Evolutionary conservation across 2,329 filamentous ascomycete genomes (phyloP).

Genomic region (Penicillium sp.): DNA sequence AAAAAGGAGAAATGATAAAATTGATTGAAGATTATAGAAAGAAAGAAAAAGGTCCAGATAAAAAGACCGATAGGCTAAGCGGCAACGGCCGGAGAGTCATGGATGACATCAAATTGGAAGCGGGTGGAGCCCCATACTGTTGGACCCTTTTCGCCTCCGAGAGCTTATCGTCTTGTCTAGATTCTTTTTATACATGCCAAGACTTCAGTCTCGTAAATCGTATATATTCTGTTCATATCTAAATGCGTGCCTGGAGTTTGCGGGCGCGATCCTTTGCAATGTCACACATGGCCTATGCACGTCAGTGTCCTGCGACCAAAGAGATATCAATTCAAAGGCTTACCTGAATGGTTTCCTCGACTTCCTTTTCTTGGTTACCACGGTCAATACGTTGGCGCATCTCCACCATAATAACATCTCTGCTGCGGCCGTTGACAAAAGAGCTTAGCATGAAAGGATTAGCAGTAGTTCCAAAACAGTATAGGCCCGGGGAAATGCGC

Average conservation of each 20-base stretch:
- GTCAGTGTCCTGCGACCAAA: neutral
- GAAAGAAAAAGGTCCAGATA: neutral
- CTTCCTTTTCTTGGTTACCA: constrained; percentile 66
- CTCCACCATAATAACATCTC: constrained; percentile 75
- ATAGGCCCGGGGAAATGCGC: neutral
- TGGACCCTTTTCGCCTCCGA: neutral
- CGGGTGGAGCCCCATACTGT: constrained; percentile 10
- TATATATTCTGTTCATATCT: neutral
- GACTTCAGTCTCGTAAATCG: neutral
- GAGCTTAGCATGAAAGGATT: constrained; percentile 51
- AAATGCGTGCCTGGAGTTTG: constrained; percentile 54
- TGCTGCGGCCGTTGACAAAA: constrained; percentile 80
- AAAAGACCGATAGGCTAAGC: constrained; percentile 13
- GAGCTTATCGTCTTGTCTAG: neutral
- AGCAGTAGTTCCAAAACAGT: neutral
- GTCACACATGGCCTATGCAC: constrained; percentile 74
- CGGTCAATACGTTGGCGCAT: constrained; percentile 74
- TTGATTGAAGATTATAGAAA: neutral
- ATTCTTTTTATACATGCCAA: neutral
- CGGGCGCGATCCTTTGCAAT: constrained; percentile 78
- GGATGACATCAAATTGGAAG: constrained; percentile 31
- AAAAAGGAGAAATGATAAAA: constrained; percentile 1
- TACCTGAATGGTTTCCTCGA: constrained; percentile 73
- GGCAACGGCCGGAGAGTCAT: constrained; percentile 22
- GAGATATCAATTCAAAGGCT: constrained; percentile 20